Evolutionary conservation across 768 basidiomycete species (phyloP).

Genomic region (Clitopilus passeckerianus): DNA sequence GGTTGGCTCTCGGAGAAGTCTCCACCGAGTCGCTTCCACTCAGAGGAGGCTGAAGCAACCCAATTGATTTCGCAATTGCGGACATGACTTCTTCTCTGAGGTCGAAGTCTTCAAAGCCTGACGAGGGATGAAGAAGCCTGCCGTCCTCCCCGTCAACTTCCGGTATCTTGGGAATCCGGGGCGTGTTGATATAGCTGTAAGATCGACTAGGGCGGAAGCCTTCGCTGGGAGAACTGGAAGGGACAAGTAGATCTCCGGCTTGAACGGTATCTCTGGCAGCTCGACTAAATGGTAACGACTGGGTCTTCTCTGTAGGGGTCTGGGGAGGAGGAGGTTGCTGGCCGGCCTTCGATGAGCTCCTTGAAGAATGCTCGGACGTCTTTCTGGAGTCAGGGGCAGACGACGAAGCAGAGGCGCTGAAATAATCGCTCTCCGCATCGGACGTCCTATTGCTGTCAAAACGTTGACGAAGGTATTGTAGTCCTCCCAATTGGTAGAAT

Average conservation of each 20-base stretch:
- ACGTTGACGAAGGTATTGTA: conserved; percentile 85
- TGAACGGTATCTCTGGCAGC: conserved; percentile 58
- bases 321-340: conserved; percentile 3
- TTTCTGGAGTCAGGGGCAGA: conserved; percentile 17
- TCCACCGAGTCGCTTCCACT: conserved; percentile 64
- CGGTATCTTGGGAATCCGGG: conserved; percentile 30
- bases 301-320: conserved; percentile 4
- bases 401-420: conserved; percentile 30
- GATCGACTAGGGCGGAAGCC: conserved; percentile 41
- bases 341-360: conserved; percentile 7
- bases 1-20: conserved; percentile 57
- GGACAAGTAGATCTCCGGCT: conserved; percentile 71
- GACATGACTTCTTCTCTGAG: conserved; percentile 97
- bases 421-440: conserved; percentile 56
- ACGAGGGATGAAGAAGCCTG: conserved; percentile 20
- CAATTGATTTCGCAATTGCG: conserved; percentile 96
- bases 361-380: conserved; percentile 18
- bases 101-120: conserved; percentile 68
- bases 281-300: conserved; percentile 15
- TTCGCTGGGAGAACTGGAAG: conserved; percentile 45
- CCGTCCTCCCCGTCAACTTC: conserved; percentile 17
- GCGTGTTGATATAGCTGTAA: conserved; percentile 46
- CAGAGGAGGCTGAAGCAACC: conserved; percentile 81
- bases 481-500: conserved; percentile 91
- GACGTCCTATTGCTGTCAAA: conserved; percentile 62